phyloP scores from a whole-genome alignment of 306 rosid genomes.

The Dalbergia oliveri region DNA sequence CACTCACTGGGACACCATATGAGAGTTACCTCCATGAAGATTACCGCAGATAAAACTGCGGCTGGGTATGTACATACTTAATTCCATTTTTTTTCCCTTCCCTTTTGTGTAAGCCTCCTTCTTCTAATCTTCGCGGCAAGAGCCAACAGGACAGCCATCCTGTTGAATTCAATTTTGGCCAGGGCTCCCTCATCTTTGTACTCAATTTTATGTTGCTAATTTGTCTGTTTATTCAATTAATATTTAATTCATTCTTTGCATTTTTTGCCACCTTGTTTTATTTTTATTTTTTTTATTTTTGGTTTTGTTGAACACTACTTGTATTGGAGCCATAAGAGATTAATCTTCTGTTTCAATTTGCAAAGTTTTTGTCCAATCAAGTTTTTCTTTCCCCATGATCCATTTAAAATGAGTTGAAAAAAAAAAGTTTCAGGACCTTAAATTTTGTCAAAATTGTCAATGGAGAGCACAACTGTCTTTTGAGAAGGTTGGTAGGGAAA shows the following conservation, averaged over 20 bases:
- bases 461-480: background rate
- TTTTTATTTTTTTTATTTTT: background rate
- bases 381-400: background rate
- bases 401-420: slow-evolving; percentile 5
- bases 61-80: slow-evolving; percentile 60
- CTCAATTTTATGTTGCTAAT: slow-evolving; percentile 32
- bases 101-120: slow-evolving; percentile 25
- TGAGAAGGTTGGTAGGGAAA: background rate
- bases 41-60: slow-evolving; percentile 55
- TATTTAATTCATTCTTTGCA: slow-evolving; percentile 77
- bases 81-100: slow-evolving; percentile 7
- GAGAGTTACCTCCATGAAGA: slow-evolving; percentile 70
- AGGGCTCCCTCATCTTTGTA: slow-evolving; percentile 40
- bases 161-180: slow-evolving; percentile 60
- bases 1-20: slow-evolving; percentile 70
- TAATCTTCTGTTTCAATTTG: slow-evolving; percentile 40
- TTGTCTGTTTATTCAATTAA: slow-evolving; percentile 40
- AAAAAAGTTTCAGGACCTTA: background rate
- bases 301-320: slow-evolving; percentile 29
- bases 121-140: slow-evolving; percentile 40
- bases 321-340: slow-evolving; percentile 49
- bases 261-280: slow-evolving; percentile 3
- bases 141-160: slow-evolving; percentile 57
- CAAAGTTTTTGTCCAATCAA: background rate
- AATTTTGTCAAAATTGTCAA: slow-evolving; percentile 5